Conservation (phyloP, 1,284 basidiomycete genomes). For the Caloboletus inedulis region DNA sequence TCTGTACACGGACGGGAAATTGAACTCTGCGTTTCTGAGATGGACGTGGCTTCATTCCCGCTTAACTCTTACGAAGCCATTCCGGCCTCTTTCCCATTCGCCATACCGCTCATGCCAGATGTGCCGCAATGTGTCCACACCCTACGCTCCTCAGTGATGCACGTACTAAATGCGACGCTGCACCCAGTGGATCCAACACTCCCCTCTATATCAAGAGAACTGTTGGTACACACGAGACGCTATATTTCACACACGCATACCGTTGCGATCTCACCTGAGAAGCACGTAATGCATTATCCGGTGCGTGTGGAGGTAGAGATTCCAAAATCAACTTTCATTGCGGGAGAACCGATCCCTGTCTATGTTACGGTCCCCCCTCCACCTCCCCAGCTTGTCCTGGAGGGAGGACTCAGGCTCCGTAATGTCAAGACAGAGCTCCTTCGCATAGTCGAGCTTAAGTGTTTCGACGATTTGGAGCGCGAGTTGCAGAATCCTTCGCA, state of each 20-base stretch:
- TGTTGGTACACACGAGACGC: constrained; percentile 67
- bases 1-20: constrained; percentile 55
- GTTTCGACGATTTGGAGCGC: constrained; percentile 35
- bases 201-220: constrained; percentile 49
- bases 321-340: constrained; percentile 64
- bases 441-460: constrained; percentile 53
- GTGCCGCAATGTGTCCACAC: constrained; percentile 76
- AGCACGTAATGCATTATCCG: constrained; percentile 54
- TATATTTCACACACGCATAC: constrained; percentile 63
- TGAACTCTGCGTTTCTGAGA: constrained; percentile 56
- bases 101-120: constrained; percentile 69
- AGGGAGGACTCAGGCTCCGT: constrained; percentile 64
- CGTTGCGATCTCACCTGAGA: constrained; percentile 56
- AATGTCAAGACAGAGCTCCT: constrained; percentile 74
- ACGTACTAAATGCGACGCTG: constrained; percentile 63
- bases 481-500: constrained; percentile 29
- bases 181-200: constrained; percentile 45
- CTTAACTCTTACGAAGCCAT: constrained; percentile 36
- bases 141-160: constrained; percentile 61
- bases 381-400: constrained; percentile 56
- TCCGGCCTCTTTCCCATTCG: constrained; percentile 67
- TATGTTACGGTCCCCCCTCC: constrained; percentile 77
- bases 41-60: constrained; percentile 47
- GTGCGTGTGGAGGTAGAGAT: constrained; percentile 65
- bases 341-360: constrained; percentile 67